A percentile compares a stretch with the other conserved stretches of the same genome.
Conservation (phyloP, 179 eudicot genomes). For the Silene coronaria region DNA sequence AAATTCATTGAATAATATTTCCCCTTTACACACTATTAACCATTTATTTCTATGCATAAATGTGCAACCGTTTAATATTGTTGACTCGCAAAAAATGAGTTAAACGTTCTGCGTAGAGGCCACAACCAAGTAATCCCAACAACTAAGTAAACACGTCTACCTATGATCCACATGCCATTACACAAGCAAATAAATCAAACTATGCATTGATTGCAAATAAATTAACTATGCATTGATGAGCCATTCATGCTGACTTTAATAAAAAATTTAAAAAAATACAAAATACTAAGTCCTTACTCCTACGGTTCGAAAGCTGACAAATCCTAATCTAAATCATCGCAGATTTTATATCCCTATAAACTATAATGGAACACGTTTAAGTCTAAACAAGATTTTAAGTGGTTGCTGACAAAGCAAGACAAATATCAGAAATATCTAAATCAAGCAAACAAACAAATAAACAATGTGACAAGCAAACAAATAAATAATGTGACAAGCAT, state of each 20-base stretch:
- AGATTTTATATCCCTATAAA: background rate
- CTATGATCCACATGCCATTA: no score
- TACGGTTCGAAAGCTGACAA: background rate
- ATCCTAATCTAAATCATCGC: background rate
- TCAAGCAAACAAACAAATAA: background rate
- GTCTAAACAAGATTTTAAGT: background rate
- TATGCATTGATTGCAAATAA: no score
- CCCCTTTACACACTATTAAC: no score
- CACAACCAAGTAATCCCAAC: no score
- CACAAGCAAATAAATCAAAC: no score
- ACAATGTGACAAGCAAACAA: constrained; percentile 6
- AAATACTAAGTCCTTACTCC: background rate
- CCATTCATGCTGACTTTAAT: background rate
- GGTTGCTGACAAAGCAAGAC: background rate
- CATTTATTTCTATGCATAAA: no score
- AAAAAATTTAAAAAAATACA: background rate
- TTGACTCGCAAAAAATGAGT: no score
- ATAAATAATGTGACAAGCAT: background rate
- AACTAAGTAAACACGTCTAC: no score
- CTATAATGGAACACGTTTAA: background rate
- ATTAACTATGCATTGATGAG: background rate
- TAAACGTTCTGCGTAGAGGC: no score
- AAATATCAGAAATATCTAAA: background rate
- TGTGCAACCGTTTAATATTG: no score
- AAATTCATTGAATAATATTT: no score